Base-by-base conservation (phyloP, 371 early-diverging fungal genomes). In the Umbelopsis sp. region DNA sequence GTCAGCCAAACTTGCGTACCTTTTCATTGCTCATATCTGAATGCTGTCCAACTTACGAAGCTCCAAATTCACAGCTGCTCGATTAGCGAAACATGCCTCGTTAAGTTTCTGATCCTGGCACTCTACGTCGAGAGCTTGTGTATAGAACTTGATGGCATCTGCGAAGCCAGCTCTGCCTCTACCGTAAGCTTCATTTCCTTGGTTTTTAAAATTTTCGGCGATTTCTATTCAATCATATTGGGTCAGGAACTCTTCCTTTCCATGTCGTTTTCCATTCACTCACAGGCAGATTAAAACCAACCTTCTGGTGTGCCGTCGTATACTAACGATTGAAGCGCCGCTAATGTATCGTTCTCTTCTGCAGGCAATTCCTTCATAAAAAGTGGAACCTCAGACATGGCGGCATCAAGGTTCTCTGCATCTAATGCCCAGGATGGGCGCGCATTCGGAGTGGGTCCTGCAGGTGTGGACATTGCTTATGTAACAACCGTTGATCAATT, bases 261-360 rank as follows among this genome's bases (percentile, higher is more conserved):
- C 5, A 20, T 63, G 1, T 32, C 50, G 32, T 50, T 46, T 29
- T 10, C 44, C 41, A 7, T 41, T 41, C 7, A 41, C 2, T 41
- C 12, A 7, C 12, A 41, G 41, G 10, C 41, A 41, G 7, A 41
- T 24, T 22, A 29, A 0, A 48, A 29, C n/a, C 14, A 81, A 93
- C 94, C 94, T 81, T 96, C 96, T 1, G 98, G 97, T 50, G 96
- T 90, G 37, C 97, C 99, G 67, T 98, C 98, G 73, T 92, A 96
- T 1, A 90, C 87, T 32, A 99, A 82, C 44, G 93, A 88, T 74
- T 96, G 94, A 18, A 98, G 75, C 1, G 99, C 99, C 22, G 78
- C 84, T 44, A 97, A 82, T 1, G 91, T 85, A 0, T 87, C 87
- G 73, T 95, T 97, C 46, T 93, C 92, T 69, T 89, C 90, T n/a